Conservation (phyloP, 352 stramenopile species). For the Halophytophthora polymorphica region DNA sequence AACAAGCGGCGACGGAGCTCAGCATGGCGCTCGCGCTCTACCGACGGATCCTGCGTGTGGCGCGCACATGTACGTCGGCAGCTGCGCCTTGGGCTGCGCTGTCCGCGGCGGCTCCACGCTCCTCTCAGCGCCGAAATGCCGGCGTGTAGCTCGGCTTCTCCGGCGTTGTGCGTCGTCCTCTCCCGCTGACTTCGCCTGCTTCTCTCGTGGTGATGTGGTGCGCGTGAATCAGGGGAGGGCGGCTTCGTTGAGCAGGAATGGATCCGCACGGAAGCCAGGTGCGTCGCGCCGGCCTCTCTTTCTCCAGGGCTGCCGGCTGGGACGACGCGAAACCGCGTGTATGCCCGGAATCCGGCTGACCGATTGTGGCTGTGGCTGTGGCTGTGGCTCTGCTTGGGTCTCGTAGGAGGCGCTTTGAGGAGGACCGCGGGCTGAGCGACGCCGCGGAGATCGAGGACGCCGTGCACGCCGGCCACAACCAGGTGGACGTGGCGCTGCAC, state of each 20-base stretch:
- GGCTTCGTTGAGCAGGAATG: conserved; percentile 51
- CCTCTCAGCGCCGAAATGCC: not conserved
- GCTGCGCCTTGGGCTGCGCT: not conserved
- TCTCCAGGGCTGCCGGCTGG: not conserved
- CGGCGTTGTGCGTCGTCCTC: not conserved
- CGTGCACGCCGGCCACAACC: conserved; percentile 54
- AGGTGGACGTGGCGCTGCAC: conserved; percentile 78
- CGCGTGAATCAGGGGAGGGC: conserved; percentile 50
- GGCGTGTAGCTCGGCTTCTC: not conserved
- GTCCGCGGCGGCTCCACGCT: conserved; percentile 4
- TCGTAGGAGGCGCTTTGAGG: conserved; percentile 57
- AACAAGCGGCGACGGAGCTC: not conserved
- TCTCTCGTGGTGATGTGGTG: conserved; percentile 7
- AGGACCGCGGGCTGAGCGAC: conserved; percentile 40
- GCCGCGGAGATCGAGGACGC: conserved; percentile 39
- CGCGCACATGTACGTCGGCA: conserved; percentile 55
- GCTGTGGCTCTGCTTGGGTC: not conserved
- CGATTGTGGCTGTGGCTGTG: not conserved
- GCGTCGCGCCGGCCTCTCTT: not conserved
- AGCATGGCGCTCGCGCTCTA: conserved; percentile 63
- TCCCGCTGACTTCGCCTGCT: not conserved
- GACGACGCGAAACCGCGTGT: not conserved
- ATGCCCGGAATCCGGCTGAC: not conserved
- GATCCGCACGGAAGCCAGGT: conserved; percentile 72
- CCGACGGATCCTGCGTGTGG: conserved; percentile 67